Conservation (phyloP, 129 eudicot species). For the Escallonia rubra region DNA sequence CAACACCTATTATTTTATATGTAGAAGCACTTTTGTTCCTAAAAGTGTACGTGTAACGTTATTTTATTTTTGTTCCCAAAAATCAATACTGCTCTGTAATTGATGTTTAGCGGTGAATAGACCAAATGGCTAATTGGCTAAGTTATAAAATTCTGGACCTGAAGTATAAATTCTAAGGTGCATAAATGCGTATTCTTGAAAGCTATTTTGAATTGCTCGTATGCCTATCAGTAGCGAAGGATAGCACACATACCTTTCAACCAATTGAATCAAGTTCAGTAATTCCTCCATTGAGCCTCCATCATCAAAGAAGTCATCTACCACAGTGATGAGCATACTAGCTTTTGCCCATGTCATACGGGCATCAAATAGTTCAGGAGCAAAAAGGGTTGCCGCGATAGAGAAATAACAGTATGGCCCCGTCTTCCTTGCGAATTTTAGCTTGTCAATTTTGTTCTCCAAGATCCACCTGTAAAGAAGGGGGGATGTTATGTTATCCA, state of each 20-base stretch:
- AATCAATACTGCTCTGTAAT: too few species aligned
- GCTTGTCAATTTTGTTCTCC: constrained; percentile 67
- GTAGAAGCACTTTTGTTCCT: too few species aligned
- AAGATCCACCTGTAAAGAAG: constrained; percentile 58
- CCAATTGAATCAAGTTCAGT: constrained; percentile 49
- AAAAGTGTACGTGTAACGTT: too few species aligned
- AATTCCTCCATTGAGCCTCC: constrained; percentile 80
- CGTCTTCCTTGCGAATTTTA: constrained; percentile 79
- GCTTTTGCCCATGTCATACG: constrained; percentile 95
- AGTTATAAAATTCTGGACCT: too few species aligned
- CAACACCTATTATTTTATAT: too few species aligned
- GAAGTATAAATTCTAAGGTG: too few species aligned
- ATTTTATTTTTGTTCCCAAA: too few species aligned
- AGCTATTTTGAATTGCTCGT: not conserved
- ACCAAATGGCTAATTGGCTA: too few species aligned
- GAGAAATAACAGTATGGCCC: constrained; percentile 79
- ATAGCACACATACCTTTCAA: constrained; percentile 23
- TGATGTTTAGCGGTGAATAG: too few species aligned
- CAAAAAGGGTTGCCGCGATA: constrained; percentile 60
- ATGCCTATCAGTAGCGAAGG: not conserved
- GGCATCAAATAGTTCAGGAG: constrained; percentile 79
- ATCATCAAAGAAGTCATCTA: constrained; percentile 90
- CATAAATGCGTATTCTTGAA: too few species aligned
- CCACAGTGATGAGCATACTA: constrained; percentile 65
- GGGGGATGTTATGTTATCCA: not conserved